Conservation (phyloP, 2,329 filamentous ascomycete species). For the Fusarium globosum region DNA sequence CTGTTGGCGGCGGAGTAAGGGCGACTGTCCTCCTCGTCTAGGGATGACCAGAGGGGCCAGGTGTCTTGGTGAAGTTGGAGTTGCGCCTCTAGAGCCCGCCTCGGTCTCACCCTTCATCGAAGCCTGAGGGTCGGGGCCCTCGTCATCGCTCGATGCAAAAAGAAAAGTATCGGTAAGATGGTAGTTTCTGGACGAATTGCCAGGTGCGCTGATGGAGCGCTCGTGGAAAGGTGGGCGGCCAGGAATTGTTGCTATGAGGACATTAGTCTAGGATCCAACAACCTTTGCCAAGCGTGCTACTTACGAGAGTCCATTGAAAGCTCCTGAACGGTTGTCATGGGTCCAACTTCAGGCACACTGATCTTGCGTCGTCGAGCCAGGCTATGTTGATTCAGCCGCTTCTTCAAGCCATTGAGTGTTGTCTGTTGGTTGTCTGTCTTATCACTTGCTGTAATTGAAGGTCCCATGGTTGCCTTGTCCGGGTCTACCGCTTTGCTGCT, state of each 20-base stretch:
- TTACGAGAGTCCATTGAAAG: slow-evolving; percentile 76
- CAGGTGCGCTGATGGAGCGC: slow-evolving; percentile 71
- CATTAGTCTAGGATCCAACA: slow-evolving; percentile 27
- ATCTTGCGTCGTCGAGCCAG: slow-evolving; percentile 69
- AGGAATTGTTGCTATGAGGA: slow-evolving; percentile 70
- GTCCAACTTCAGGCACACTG: slow-evolving; percentile 72
- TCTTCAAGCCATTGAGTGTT: slow-evolving; percentile 56
- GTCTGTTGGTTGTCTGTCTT: slow-evolving; percentile 54
- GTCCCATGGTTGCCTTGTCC: slow-evolving; percentile 60
- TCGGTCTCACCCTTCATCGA: slow-evolving; percentile 39
- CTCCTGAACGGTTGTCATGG: slow-evolving; percentile 77
- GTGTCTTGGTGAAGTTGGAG: slow-evolving; percentile 62
- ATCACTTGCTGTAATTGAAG: slow-evolving; percentile 56
- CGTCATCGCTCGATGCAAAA: slow-evolving; percentile 39
- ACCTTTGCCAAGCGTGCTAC: slow-evolving; percentile 39
- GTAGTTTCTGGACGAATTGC: slow-evolving; percentile 60
- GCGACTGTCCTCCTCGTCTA: slow-evolving; percentile 29
- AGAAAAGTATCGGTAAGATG: slow-evolving; percentile 41
- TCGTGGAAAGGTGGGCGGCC: slow-evolving; percentile 73
- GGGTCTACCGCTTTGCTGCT: slow-evolving; percentile 62
- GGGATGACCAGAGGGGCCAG: slow-evolving; percentile 70
- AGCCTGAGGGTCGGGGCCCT: slow-evolving; percentile 38
- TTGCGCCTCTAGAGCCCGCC: slow-evolving; percentile 1
- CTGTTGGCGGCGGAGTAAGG: slow-evolving; percentile 48
- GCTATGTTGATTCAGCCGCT: slow-evolving; percentile 68